Evolutionary conservation across 257 asterid genomes (phyloP), one percentile per base, ranked within the genome.

Genomic region (Apocynum venetum): DNA sequence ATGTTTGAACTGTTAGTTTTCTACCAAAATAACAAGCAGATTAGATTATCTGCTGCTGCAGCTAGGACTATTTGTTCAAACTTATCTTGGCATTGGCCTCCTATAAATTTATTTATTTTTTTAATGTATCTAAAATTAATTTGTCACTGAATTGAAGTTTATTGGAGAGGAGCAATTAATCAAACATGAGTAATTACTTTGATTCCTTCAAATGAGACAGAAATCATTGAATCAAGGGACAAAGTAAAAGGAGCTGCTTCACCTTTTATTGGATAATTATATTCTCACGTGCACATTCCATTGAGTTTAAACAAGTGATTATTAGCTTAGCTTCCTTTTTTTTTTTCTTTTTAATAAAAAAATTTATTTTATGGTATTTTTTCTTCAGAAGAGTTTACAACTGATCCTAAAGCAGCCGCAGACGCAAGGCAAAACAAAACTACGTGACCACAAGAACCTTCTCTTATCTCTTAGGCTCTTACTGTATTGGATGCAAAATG

Each of bases 231-330:
- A 65, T 15, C 25, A 38, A 2, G 11, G 49, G 47, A 63, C 31
- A 63, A 65, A 65, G 25, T 38, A 15, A 2, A 13, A 5, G 69
- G 69, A 63, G 48, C 10, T 10, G 44, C 17, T 52, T 35, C 5
- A 1, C 6, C 63, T 52, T 72, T 73, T 12, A 17, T 17, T 31
- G 36, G 65, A 53, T 38, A 56, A 35, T 43, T 25, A 36, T 41
- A 25, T 46, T 67, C 51, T 77, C 80, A 77, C 80, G 80, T 77
- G 80, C 76, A 56, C 13, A 8, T 68, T 40, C 76, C 53, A 14
- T 19, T 76, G 13, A 31, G 17, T 6, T 15, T 2, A 59, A 70
- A 14, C 47, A 66, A 44, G n/a, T 46, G 4, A 56, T 8, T 25
- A 25, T 56, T 56, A 17, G 6, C 1, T 20, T 56, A 17, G 31